Evolutionary conservation across 2,329 filamentous ascomycete genomes (phyloP).

Genomic region (Fusarium camptoceras): DNA sequence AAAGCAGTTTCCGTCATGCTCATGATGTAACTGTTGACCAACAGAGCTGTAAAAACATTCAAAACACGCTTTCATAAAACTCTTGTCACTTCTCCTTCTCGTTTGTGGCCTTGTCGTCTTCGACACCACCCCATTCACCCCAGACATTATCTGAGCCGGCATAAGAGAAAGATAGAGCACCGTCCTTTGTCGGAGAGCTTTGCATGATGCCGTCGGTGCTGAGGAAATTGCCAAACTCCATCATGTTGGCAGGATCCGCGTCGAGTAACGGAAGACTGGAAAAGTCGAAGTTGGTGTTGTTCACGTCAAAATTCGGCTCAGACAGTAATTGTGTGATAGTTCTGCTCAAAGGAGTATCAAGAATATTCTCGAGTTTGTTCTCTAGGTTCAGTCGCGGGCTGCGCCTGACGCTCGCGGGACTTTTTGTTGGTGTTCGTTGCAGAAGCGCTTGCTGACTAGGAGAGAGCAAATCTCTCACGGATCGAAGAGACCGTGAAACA

Average conservation of each 20-base stretch:
- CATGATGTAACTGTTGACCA: conserved; percentile 34
- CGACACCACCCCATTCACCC: conserved; percentile 47
- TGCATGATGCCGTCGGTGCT: conserved; percentile 61
- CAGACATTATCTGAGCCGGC: conserved; percentile 46
- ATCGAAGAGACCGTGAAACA: conserved; percentile 67
- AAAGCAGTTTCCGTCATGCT: conserved; percentile 24
- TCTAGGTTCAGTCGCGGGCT: conserved; percentile 59
- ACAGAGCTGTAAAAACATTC: conserved; percentile 31
- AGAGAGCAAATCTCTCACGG: conserved; percentile 58
- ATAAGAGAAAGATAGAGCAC: conserved; percentile 48
- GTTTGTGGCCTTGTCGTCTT: conserved; percentile 20
- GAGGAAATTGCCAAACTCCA: conserved; percentile 63
- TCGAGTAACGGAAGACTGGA: conserved; percentile 55
- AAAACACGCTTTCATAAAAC: conserved; percentile 21
- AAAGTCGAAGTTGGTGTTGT: conserved; percentile 59
- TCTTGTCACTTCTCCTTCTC: conserved; percentile 37
- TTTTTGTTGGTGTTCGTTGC: conserved; percentile 63
- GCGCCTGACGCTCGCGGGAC: conserved; percentile 52
- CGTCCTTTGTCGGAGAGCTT: conserved; percentile 59
- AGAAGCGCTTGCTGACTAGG: conserved; percentile 57
- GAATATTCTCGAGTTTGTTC: conserved; percentile 52
- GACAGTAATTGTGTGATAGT: conserved; percentile 74
- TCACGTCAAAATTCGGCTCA: conserved; percentile 61
- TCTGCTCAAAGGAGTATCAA: conserved; percentile 70
- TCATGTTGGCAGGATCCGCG: conserved; percentile 49